These are phyloP conservation scores for Colletotrichum orbiculare DNA, from an alignment of 2,329 filamentous ascomycete genomes.

Conservation along the genomic window DNA sequence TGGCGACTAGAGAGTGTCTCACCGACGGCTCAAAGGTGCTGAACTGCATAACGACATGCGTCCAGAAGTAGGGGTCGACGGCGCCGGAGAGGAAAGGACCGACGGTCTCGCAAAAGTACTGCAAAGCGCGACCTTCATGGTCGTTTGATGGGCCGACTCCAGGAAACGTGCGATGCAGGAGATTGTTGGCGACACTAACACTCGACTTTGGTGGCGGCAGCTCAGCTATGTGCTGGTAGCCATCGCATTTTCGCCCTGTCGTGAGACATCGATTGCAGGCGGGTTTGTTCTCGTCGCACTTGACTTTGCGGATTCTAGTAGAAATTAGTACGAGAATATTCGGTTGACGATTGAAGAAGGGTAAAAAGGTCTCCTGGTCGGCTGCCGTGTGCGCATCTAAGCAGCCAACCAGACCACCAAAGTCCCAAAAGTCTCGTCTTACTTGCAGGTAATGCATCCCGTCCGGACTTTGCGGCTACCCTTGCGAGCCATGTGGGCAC, in stretches of 20 bases:
- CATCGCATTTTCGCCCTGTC: constrained; percentile 68
- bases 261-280: constrained; percentile 63
- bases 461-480: constrained; percentile 59
- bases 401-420: background rate
- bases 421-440: constrained; percentile 41
- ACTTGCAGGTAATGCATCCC: constrained; percentile 67
- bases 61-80: constrained; percentile 59
- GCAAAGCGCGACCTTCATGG: constrained; percentile 43
- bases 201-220: constrained; percentile 39
- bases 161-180: constrained; percentile 26
- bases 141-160: constrained; percentile 21
- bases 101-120: constrained; percentile 49
- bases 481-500: constrained; percentile 46
- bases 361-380: constrained; percentile 46
- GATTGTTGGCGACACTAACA: constrained; percentile 33
- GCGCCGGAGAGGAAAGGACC: constrained; percentile 50
- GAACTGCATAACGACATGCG: constrained; percentile 56
- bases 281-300: constrained; percentile 68
- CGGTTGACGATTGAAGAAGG: background rate
- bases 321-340: background rate
- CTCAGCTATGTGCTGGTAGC: constrained; percentile 51
- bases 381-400: background rate
- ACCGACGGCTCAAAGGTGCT: constrained; percentile 58
- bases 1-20: constrained; percentile 60
- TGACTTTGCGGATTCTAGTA: constrained; percentile 63